Conservation (phyloP, 1,139 yeast genomes). For the Pneumocystis jirovecii region DNA sequence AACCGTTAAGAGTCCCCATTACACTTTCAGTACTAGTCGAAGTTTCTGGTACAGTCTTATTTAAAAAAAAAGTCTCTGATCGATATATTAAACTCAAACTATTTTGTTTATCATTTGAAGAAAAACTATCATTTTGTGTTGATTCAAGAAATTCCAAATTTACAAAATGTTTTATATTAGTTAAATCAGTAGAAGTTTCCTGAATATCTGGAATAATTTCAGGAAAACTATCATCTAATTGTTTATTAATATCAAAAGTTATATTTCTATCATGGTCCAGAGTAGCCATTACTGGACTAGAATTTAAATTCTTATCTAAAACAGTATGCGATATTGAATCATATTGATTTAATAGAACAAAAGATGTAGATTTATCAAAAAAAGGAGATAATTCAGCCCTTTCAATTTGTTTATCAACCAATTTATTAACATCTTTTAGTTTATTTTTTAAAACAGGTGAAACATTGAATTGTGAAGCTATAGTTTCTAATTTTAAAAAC, state of each 20-base stretch:
- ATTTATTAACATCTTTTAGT: background rate
- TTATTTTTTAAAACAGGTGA: background rate
- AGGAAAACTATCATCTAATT: background rate
- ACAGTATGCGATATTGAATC: background rate
- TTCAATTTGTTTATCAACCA: background rate
- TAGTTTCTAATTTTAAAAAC: background rate
- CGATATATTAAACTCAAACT: background rate
- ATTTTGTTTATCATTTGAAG: background rate
- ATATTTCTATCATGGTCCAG: background rate
- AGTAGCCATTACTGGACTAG: background rate
- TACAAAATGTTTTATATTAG: background rate
- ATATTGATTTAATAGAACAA: background rate
- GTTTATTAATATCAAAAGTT: background rate
- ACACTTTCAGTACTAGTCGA: background rate
- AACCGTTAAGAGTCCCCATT: background rate
- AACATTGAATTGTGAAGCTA: background rate
- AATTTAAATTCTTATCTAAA: background rate
- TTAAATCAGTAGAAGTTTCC: background rate
- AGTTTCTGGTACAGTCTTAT: background rate
- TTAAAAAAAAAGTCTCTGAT: background rate
- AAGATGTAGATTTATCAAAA: background rate
- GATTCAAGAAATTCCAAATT: background rate
- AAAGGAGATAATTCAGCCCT: background rate
- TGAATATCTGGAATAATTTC: background rate
- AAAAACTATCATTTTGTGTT: background rate